Evolutionary conservation across 1,284 basidiomycete species (phyloP), one percentile per base, ranked within the genome.

Genomic region (Hypsizygus ulmarius): DNA sequence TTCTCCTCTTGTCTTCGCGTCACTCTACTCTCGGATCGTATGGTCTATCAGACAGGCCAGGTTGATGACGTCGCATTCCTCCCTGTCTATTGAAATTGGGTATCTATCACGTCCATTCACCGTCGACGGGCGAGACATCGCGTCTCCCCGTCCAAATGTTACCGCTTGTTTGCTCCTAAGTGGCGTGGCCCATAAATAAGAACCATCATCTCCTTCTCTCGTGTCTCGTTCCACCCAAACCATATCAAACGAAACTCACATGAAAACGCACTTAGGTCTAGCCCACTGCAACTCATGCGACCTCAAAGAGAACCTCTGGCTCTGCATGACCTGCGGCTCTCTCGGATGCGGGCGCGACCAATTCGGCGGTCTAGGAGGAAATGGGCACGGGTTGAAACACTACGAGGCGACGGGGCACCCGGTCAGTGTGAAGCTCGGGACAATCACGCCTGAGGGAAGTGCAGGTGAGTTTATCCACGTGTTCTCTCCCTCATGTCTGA

Each of bases 251-350:
- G n/a, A n/a, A n/a, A n/a, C n/a, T n/a, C n/a, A n/a, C 27, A 25
- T 29, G 21, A 6, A 12, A 21, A 40, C 16, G 4, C 32, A 34
- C 9, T 3, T 55, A 87, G 89, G 88, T 12, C 77, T 90, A 0
- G 84, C 88, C 0, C 82, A 87, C 52, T 95, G 92, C 62, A 68
- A 75, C 0, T 74, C 79, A 21, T 97, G 93, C 64, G 83, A 89
- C 27, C 76, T 97, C 30, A 90, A 82, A 34, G 83, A 87, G 48
- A 99, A 98, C 62, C 74, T 99, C 1, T 99, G 96, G 96, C 79
- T 99, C 2, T 99, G 96, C 60, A 73, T 99, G 28, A 87, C 88
- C 0, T 97, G 96, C 58, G 96, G 96, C n/a, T 78, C 84, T n/a
- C 81, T 98, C 19, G 93, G 91, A 4, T 99, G 96, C 56, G 96